Evolutionary conservation across 805 yeast genomes (phyloP).

Genomic region (Cyberlindnera americana): DNA sequence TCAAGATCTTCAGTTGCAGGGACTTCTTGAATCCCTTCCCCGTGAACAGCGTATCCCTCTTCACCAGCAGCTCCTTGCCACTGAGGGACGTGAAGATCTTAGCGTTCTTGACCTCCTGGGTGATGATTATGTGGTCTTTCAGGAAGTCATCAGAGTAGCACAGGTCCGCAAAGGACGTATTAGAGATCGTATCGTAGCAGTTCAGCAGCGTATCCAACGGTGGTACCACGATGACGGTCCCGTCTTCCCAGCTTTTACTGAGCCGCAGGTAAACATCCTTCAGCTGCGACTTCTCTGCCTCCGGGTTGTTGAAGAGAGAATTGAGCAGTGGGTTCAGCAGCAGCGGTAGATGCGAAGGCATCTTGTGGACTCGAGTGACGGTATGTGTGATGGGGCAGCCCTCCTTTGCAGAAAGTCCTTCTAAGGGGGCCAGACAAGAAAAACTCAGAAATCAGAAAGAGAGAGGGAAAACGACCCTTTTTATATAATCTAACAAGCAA

Average conservation of each 20-base stretch:
- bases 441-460: no score
- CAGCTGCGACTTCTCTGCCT: slow-evolving; percentile 42
- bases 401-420: no score
- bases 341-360: slow-evolving; percentile 46
- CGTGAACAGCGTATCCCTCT: slow-evolving; percentile 51
- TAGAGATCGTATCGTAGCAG: slow-evolving; percentile 36
- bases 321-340: slow-evolving; percentile 62
- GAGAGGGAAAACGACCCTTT: no score
- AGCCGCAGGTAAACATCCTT: slow-evolving; percentile 44
- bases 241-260: slow-evolving; percentile 32
- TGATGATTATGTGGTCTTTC: slow-evolving; percentile 54
- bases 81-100: slow-evolving; percentile 50
- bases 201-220: slow-evolving; percentile 44
- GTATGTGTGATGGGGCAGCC: background rate
- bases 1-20: slow-evolving; percentile 40
- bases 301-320: slow-evolving; percentile 63
- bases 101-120: slow-evolving; percentile 31
- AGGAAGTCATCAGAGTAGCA: slow-evolving; percentile 61
- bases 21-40: slow-evolving; percentile 55
- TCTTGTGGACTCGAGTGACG: slow-evolving; percentile 1
- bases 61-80: slow-evolving; percentile 52
- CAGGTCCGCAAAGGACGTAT: slow-evolving; percentile 42
- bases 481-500: no score
- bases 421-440: no score
- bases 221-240: slow-evolving; percentile 65